phyloP scores from a whole-genome alignment of 495 filamentous ascomycete genomes.

The Lasiosphaeriaceae sp. region DNA sequence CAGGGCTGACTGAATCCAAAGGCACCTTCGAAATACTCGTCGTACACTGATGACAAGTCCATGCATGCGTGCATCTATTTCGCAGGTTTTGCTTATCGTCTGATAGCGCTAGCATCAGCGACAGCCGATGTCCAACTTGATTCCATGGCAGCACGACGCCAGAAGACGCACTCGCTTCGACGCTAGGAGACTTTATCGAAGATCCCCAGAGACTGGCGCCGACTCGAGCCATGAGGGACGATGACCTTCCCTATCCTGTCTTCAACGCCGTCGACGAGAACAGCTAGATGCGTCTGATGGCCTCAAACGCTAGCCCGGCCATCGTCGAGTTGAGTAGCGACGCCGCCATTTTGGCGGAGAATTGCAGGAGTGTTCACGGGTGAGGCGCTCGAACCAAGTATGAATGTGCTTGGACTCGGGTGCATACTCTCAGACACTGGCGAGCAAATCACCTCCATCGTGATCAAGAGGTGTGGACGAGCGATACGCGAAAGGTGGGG shows the following conservation, averaged over 20 bases:
- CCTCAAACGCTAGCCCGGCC: background rate
- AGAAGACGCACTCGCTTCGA: background rate
- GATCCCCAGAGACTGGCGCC: background rate
- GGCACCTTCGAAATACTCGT: too few species aligned
- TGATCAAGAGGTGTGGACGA: constrained; percentile 1
- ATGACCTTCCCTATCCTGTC: too few species aligned
- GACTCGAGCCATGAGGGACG: background rate
- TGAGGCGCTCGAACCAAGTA: background rate
- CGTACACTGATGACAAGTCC: too few species aligned
- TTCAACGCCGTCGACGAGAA: background rate
- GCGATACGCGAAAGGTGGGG: constrained; percentile 10
- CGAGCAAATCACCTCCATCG: background rate
- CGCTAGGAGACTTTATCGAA: background rate
- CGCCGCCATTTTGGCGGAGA: background rate
- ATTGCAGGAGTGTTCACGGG: background rate
- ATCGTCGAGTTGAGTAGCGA: background rate
- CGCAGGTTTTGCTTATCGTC: too few species aligned
- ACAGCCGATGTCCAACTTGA: too few species aligned
- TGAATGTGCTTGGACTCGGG: background rate
- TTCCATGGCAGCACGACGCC: too few species aligned
- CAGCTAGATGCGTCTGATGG: background rate
- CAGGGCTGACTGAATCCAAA: too few species aligned
- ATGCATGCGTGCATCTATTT: too few species aligned
- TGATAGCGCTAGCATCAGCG: too few species aligned
- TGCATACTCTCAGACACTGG: constrained; percentile 12